phyloP scores from a whole-genome alignment of 148 eudicot genomes.

The Nepenthes gracilis region DNA sequence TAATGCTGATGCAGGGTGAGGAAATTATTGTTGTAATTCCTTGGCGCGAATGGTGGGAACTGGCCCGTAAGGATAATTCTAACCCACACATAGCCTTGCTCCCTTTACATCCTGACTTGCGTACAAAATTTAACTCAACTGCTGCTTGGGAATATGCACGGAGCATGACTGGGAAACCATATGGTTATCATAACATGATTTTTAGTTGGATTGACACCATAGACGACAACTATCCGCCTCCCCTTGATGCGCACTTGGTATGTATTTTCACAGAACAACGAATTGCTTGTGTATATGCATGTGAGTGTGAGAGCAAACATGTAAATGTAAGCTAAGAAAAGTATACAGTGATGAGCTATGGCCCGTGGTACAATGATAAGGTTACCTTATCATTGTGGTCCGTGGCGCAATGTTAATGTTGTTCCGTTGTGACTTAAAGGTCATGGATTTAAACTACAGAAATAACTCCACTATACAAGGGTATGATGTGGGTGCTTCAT shows the following conservation, averaged over 20 bases:
- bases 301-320: background rate
- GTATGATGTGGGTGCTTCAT: too few relatives aligned
- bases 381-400: too few relatives aligned
- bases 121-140: constrained; percentile 64
- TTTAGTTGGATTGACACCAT: constrained; percentile 99
- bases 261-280: background rate
- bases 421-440: too few relatives aligned
- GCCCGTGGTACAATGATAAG: too few relatives aligned
- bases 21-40: constrained; percentile 84
- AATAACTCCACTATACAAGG: too few relatives aligned
- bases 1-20: constrained; percentile 57
- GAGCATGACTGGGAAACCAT: constrained; percentile 96
- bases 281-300: background rate
- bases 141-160: constrained; percentile 98
- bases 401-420: too few relatives aligned
- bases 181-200: constrained; percentile 99
- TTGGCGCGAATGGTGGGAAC: constrained; percentile 99
- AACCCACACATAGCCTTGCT: constrained; percentile 92
- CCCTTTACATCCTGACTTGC: constrained; percentile 86
- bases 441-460: too few relatives aligned
- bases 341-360: too few relatives aligned
- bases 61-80: constrained; percentile 69
- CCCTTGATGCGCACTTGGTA: constrained; percentile 99
- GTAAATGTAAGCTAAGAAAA: background rate
- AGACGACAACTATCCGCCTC: constrained; percentile 92